Conservation (phyloP, 2,329 filamentous ascomycete species). For the Graphilbum sp. region DNA sequence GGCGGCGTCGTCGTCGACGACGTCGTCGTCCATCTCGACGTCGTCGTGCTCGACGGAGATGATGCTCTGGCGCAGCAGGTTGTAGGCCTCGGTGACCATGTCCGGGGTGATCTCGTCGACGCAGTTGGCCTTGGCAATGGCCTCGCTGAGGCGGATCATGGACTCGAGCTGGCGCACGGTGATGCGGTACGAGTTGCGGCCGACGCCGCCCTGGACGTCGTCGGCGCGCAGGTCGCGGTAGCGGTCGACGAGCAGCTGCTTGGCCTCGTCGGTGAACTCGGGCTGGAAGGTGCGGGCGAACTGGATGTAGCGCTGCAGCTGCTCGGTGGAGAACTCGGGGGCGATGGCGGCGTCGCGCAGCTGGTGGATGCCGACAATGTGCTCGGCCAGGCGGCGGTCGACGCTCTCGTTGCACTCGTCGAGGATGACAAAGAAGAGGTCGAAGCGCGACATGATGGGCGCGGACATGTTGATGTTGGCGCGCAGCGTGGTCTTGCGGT, state of each 20-base stretch:
- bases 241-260: slow-evolving; percentile 67
- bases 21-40: slow-evolving; percentile 76
- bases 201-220: slow-evolving; percentile 85
- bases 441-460: slow-evolving; percentile 98
- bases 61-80: slow-evolving; percentile 82
- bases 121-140: slow-evolving; percentile 97
- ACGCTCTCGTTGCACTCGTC: slow-evolving; percentile 91
- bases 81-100: slow-evolving; percentile 86
- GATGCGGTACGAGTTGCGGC: slow-evolving; percentile 91
- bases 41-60: slow-evolving; percentile 98
- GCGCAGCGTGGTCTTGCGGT: slow-evolving; percentile 83
- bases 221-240: slow-evolving; percentile 93
- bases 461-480: slow-evolving; percentile 98
- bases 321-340: slow-evolving; percentile 90
- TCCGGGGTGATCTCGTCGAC: slow-evolving; percentile 72
- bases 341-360: slow-evolving; percentile 79
- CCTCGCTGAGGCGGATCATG: slow-evolving; percentile 87
- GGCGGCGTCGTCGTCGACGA: slow-evolving; percentile 47
- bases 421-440: slow-evolving; percentile 93
- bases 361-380: slow-evolving; percentile 90
- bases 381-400: slow-evolving; percentile 79
- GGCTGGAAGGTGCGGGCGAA: slow-evolving; percentile 92
- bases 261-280: slow-evolving; percentile 78
- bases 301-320: slow-evolving; percentile 90
- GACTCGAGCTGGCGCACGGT: slow-evolving; percentile 92